Conservation (phyloP, 1,284 basidiomycete species). For the Austroboletus novae-zelandiae region DNA sequence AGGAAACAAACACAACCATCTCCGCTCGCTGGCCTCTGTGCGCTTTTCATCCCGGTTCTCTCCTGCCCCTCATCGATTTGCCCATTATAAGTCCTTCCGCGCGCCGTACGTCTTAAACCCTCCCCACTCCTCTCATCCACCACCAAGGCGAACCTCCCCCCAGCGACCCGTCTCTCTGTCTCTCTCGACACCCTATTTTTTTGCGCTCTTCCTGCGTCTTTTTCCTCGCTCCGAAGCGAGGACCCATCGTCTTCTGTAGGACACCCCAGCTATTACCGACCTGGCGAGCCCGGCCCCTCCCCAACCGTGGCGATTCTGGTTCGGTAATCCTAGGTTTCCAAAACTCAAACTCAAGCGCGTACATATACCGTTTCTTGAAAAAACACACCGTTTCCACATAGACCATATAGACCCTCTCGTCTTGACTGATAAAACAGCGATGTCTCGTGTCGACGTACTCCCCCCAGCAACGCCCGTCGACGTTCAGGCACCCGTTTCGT, state of each 20-base stretch:
- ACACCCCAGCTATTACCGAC: slow-evolving; percentile 50
- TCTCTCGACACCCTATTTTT: slow-evolving; percentile 14
- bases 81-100: slow-evolving; percentile 70
- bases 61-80: slow-evolving; percentile 7
- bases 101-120: slow-evolving; percentile 51
- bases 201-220: slow-evolving; percentile 9
- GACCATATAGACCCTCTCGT: slow-evolving; percentile 28
- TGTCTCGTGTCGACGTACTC: slow-evolving; percentile 64
- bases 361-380: slow-evolving; percentile 20
- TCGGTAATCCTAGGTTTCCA: slow-evolving; percentile 51
- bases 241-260: slow-evolving; percentile 48
- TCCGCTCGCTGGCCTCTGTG: slow-evolving; percentile 79
- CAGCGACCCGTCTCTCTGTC: slow-evolving; percentile 32
- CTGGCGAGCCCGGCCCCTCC: slow-evolving; percentile 62
- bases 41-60: slow-evolving; percentile 34
- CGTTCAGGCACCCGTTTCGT: slow-evolving; percentile 24
- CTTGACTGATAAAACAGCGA: slow-evolving; percentile 31
- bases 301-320: slow-evolving; percentile 69
- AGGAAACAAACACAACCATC: slow-evolving; percentile 68
- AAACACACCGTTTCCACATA: slow-evolving; percentile 22
- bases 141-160: slow-evolving; percentile 75
- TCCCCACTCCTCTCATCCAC: slow-evolving; percentile 19
- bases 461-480: slow-evolving; percentile 48
- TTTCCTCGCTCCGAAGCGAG: slow-evolving; percentile 65
- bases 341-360: slow-evolving; percentile 25